These are phyloP conservation scores for Moesziomyces antarcticus DNA, from an alignment of 1,284 basidiomycete genomes.

Conservation along the genomic window DNA sequence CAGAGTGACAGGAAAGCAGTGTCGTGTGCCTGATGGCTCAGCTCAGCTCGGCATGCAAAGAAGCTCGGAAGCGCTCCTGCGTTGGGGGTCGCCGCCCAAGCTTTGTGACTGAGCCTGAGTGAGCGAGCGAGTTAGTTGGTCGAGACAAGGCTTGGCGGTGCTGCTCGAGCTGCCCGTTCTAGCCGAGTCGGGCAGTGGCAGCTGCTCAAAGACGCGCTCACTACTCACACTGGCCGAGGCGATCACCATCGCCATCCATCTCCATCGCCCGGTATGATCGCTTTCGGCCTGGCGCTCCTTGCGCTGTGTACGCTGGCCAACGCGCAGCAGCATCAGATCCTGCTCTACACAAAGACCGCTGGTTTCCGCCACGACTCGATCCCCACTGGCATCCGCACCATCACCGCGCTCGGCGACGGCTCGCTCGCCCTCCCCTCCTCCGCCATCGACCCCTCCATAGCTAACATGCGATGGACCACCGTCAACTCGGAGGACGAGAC, in stretches of 20 bases:
- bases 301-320: constrained; percentile 3
- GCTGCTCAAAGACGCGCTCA: background rate
- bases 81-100: too few species aligned
- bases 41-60: too few species aligned
- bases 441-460: constrained; percentile 34
- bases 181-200: background rate
- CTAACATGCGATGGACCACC: constrained; percentile 27
- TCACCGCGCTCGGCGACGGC: constrained; percentile 72
- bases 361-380: constrained; percentile 79
- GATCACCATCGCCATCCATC: background rate
- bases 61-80: too few species aligned
- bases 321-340: constrained; percentile 17
- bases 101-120: too few species aligned
- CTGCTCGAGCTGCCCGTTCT: too few species aligned
- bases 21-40: too few species aligned
- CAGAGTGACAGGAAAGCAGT: too few species aligned
- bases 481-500: constrained; percentile 44
- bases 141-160: too few species aligned
- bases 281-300: background rate
- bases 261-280: background rate
- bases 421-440: constrained; percentile 73
- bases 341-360: constrained; percentile 62
- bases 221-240: too few species aligned
- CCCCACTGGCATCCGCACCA: constrained; percentile 75
- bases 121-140: too few species aligned